Percentiles rank a stretch among this genome's conserved stretches.
These are phyloP conservation scores for Agaricus sinodeliciosus DNA, from an alignment of 768 basidiomycete species.

Conservation along the genomic window DNA sequence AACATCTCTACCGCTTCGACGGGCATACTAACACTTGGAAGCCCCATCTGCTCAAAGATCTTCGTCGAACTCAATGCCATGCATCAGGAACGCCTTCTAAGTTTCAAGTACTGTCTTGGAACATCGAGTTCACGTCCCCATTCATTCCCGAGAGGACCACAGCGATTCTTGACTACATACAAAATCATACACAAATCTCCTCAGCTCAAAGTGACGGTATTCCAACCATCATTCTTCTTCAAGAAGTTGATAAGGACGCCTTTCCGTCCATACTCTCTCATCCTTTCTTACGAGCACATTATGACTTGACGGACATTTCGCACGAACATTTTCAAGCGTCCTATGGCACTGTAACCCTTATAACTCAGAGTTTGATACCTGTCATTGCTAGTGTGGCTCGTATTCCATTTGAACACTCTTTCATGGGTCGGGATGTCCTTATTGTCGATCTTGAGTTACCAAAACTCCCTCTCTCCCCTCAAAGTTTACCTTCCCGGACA, in stretches of 20 bases:
- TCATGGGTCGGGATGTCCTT: slow-evolving; percentile 7
- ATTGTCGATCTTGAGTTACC: slow-evolving; percentile 7
- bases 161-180: slow-evolving; percentile 3
- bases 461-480: background rate
- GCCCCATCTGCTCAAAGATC: background rate
- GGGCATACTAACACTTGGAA: background rate
- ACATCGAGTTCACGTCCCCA: slow-evolving; percentile 5
- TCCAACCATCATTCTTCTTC: slow-evolving; percentile 7
- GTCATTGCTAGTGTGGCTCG: background rate
- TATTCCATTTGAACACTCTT: background rate
- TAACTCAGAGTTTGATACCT: background rate
- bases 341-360: slow-evolving; percentile 3
- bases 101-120: slow-evolving; percentile 6
- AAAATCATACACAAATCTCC: background rate
- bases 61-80: too few relatives aligned
- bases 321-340: background rate
- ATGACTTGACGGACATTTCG: slow-evolving; percentile 3
- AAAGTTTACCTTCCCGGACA: background rate
- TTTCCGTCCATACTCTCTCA: slow-evolving; percentile 3
- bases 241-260: slow-evolving; percentile 3
- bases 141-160: slow-evolving; percentile 1
- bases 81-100: background rate
- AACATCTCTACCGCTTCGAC: background rate
- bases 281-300: slow-evolving; percentile 1
- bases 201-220: background rate